Percentiles rank a stretch among this genome's conserved stretches.
These are phyloP conservation scores for Coccomyxa subellipsoidea DNA, from an alignment of 163 green algal genomes.

Conservation along the genomic window DNA sequence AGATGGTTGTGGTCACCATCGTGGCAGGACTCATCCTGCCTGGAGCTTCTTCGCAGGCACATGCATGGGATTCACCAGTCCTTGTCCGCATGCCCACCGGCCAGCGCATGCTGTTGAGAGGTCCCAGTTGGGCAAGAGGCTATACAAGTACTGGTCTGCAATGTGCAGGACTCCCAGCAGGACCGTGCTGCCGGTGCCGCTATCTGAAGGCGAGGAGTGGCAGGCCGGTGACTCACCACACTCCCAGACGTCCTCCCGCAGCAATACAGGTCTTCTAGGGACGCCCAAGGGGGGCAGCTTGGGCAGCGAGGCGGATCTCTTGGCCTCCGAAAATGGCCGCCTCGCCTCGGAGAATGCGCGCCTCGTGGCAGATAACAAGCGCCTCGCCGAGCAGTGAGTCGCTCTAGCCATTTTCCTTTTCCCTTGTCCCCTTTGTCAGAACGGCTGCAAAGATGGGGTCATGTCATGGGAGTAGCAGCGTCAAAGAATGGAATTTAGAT, in stretches of 20 bases:
- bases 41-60: too few relatives aligned
- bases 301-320: not conserved
- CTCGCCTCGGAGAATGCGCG: constrained; percentile 2
- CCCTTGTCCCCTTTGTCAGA: too few relatives aligned
- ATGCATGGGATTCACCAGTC: not conserved
- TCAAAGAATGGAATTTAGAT: too few relatives aligned
- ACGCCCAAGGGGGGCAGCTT: not conserved
- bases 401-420: too few relatives aligned
- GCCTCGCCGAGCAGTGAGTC: constrained; percentile 4
- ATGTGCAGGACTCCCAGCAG: not conserved
- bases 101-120: too few relatives aligned
- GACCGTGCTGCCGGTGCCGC: not conserved
- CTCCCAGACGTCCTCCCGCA: not conserved
- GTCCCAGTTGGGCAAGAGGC: too few relatives aligned
- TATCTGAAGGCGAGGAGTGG: not conserved
- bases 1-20: too few relatives aligned
- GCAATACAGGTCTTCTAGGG: not conserved
- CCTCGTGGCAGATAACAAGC: constrained; percentile 8
- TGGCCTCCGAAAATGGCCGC: not conserved
- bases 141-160: not conserved
- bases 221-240: not conserved
- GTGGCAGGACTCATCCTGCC: too few relatives aligned
- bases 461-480: too few relatives aligned
- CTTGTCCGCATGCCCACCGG: too few relatives aligned
- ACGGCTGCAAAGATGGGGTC: too few relatives aligned